Percentiles rank a stretch among this genome's conserved stretches.
Evolutionary conservation across 139 green algal genomes (phyloP).

Genomic region (Chlamydomonas applanata): DNA sequence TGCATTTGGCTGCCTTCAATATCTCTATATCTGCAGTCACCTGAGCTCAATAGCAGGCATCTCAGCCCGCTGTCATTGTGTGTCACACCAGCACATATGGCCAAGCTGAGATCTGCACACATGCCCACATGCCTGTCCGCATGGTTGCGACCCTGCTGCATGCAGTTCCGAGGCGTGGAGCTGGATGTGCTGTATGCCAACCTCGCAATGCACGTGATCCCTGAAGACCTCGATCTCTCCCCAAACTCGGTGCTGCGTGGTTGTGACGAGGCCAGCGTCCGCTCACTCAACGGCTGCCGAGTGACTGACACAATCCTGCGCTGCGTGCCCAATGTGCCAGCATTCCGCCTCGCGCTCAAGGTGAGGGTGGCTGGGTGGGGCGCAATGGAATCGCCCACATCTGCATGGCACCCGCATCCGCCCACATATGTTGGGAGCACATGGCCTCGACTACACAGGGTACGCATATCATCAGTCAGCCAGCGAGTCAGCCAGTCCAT

Average conservation of each 20-base stretch:
- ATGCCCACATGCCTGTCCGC: not conserved
- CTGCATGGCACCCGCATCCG: no score
- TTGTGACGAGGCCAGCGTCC: constrained; percentile 84
- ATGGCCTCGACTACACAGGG: no score
- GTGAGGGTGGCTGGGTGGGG: no score
- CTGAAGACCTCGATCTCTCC: constrained; percentile 71
- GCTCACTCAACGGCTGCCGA: constrained; percentile 85
- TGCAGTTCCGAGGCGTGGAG: constrained; percentile 82
- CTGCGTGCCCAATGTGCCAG: constrained; percentile 6
- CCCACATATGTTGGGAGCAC: no score
- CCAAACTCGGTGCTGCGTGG: constrained; percentile 75
- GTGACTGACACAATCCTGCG: constrained; percentile 87
- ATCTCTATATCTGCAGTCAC: not conserved
- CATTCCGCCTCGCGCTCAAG: constrained; percentile 25
- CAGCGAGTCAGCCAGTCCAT: no score
- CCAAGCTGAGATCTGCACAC: not conserved
- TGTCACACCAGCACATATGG: not conserved
- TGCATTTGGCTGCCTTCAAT: no score
- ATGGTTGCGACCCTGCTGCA: no score
- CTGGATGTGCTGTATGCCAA: constrained; percentile 93
- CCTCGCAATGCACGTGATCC: constrained; percentile 61
- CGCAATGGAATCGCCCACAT: no score
- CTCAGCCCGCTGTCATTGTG: not conserved
- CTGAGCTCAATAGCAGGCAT: not conserved
- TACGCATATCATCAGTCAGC: no score